phyloP scores from a whole-genome alignment of 495 filamentous ascomycete species.

The Ramalina intermedia region DNA sequence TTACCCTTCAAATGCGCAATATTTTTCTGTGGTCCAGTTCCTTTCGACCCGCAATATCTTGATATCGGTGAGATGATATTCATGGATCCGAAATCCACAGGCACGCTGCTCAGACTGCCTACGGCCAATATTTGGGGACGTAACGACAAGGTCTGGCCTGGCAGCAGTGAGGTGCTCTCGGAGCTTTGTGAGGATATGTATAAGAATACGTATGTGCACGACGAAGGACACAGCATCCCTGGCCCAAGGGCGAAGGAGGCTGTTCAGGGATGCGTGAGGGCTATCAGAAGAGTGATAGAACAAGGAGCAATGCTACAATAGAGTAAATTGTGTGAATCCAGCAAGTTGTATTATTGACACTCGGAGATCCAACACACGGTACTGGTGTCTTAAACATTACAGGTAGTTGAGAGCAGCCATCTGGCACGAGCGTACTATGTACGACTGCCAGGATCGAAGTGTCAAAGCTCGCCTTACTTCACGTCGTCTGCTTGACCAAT shows the following conservation, averaged over 20 bases:
- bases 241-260: slow-evolving; percentile 10
- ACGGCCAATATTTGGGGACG: slow-evolving; percentile 23
- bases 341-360: no score
- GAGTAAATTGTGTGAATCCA: no score
- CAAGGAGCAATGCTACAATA: not conserved
- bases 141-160: slow-evolving; percentile 7
- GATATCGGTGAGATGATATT: slow-evolving; percentile 1
- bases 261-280: not conserved
- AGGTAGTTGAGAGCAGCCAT: no score
- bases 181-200: slow-evolving; percentile 10
- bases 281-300: not conserved
- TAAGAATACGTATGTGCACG: slow-evolving; percentile 15
- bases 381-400: no score
- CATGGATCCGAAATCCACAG: not conserved
- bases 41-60: slow-evolving; percentile 10
- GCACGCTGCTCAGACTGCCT: slow-evolving; percentile 11
- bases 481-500: no score
- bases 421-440: no score
- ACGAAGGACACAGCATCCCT: slow-evolving; percentile 19
- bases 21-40: slow-evolving; percentile 13
- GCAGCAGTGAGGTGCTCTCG: slow-evolving; percentile 1
- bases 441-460: no score
- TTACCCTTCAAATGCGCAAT: slow-evolving; percentile 16
- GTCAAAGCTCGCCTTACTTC: no score
- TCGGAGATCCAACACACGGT: no score